Percentiles rank a stretch among this genome's conserved stretches.
Evolutionary conservation across 192 early-diverging fungal genomes (phyloP).

Genomic region (Dissophora ornata): DNA sequence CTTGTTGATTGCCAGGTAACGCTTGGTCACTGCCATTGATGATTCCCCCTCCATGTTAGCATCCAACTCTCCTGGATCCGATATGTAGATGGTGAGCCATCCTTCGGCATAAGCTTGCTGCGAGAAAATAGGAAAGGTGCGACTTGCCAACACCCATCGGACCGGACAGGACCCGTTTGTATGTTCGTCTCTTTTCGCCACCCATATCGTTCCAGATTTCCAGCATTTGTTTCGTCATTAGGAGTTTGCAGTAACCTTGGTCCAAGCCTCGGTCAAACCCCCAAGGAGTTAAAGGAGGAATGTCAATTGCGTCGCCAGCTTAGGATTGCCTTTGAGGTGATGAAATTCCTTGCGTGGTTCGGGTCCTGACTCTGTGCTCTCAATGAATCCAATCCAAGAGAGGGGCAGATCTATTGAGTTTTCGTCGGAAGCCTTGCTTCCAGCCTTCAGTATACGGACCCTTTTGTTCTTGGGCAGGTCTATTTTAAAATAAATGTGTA

Average conservation of each 20-base stretch:
- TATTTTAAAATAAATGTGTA: too few relatives aligned
- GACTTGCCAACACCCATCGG: too few relatives aligned
- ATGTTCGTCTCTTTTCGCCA: too few relatives aligned
- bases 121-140: slow-evolving; percentile 26
- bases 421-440: slow-evolving; percentile 9
- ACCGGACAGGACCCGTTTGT: too few relatives aligned
- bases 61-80: slow-evolving; percentile 24
- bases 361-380: slow-evolving; percentile 1
- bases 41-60: not conserved
- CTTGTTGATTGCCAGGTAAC: slow-evolving; percentile 37
- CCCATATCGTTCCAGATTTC: slow-evolving; percentile 23
- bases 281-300: not conserved
- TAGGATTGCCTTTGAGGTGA: too few relatives aligned
- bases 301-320: not conserved
- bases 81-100: slow-evolving; percentile 37
- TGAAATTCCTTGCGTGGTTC: too few relatives aligned
- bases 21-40: not conserved
- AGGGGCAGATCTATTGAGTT: slow-evolving; percentile 5
- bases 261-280: not conserved
- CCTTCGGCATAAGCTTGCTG: slow-evolving; percentile 21
- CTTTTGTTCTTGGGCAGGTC: too few relatives aligned
- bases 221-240: slow-evolving; percentile 22
- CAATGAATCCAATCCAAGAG: slow-evolving; percentile 6
- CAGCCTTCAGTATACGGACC: slow-evolving; percentile 11
- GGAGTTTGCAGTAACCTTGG: not conserved